Conservation (phyloP, 2,329 filamentous ascomycete genomes). For the Fusarium sarcochroum region DNA sequence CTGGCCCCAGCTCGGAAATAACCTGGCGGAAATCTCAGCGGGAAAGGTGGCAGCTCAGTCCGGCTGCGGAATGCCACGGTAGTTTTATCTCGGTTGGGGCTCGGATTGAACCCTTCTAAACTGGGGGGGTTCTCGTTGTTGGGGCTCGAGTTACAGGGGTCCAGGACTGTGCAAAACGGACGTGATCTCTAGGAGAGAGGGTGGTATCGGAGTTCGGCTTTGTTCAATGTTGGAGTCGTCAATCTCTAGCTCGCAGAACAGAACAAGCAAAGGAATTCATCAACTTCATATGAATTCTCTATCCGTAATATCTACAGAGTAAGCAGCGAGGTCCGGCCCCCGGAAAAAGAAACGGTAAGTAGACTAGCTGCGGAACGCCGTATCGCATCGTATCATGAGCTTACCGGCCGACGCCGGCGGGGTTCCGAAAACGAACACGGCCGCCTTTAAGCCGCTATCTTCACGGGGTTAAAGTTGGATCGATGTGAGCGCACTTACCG, state of each 20-base stretch:
- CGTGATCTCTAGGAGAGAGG: not conserved
- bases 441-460: slow-evolving; percentile 10
- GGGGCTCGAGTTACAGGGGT: slow-evolving; percentile 26
- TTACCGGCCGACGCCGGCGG: slow-evolving; percentile 19
- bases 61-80: slow-evolving; percentile 34
- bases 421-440: slow-evolving; percentile 49
- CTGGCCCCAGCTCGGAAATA: slow-evolving; percentile 1
- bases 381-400: slow-evolving; percentile 38
- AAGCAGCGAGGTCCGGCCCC: slow-evolving; percentile 7
- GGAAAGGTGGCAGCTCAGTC: slow-evolving; percentile 11
- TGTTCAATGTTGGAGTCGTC: not conserved
- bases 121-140: slow-evolving; percentile 25
- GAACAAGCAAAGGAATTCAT: not conserved
- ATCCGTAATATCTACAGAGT: slow-evolving; percentile 1
- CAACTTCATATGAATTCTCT: slow-evolving; percentile 10
- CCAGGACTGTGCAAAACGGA: not conserved
- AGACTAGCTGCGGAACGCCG: slow-evolving; percentile 4
- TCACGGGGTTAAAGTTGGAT: not conserved
- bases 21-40: slow-evolving; percentile 16
- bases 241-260: not conserved
- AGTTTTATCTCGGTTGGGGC: slow-evolving; percentile 27
- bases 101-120: slow-evolving; percentile 13
- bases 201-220: not conserved
- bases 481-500: slow-evolving; percentile 20
- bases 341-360: slow-evolving; percentile 21